phyloP scores from a whole-genome alignment of 192 early-diverging fungal species.

The Coemansia sp. region DNA sequence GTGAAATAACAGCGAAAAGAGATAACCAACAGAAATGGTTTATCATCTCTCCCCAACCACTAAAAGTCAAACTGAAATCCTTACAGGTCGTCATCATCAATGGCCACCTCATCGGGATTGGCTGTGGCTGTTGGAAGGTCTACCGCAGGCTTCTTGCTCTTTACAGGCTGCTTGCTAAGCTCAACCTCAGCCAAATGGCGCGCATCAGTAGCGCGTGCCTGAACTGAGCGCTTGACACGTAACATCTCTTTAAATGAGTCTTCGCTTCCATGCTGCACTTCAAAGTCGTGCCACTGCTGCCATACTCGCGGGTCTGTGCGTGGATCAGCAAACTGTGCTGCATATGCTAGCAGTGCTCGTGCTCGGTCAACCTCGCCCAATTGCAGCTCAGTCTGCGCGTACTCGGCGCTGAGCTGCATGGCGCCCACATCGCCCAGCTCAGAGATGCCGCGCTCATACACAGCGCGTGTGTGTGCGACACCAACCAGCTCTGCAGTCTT shows the following conservation, averaged over 20 bases:
- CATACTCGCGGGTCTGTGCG: constrained; percentile 74
- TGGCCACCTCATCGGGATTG: constrained; percentile 34
- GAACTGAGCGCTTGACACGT: constrained; percentile 84
- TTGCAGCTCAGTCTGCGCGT: constrained; percentile 82
- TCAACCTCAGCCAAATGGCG: constrained; percentile 55
- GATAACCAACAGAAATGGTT: no score
- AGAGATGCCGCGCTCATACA: constrained; percentile 91
- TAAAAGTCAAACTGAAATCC: no score
- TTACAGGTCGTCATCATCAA: constrained; percentile 38
- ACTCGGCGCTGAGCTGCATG: constrained; percentile 74
- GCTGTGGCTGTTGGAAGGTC: not conserved
- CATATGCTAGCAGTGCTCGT: constrained; percentile 82
- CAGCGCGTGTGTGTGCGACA: constrained; percentile 79
- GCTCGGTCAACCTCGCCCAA: constrained; percentile 95
- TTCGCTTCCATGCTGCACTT: constrained; percentile 95
- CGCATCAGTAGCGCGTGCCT: constrained; percentile 83
- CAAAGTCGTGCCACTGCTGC: constrained; percentile 94
- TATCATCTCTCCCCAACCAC: no score
- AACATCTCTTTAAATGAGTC: constrained; percentile 99
- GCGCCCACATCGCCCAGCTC: constrained; percentile 80
- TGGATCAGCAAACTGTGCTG: constrained; percentile 86
- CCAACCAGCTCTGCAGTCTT: constrained; percentile 87
- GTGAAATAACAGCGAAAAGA: no score
- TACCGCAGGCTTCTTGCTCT: constrained; percentile 5
- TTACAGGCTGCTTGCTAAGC: not conserved